Percentiles rank a stretch among this genome's conserved stretches.
Conservation (phyloP, 2,329 filamentous ascomycete genomes). For the Colletotrichum noveboracense region DNA sequence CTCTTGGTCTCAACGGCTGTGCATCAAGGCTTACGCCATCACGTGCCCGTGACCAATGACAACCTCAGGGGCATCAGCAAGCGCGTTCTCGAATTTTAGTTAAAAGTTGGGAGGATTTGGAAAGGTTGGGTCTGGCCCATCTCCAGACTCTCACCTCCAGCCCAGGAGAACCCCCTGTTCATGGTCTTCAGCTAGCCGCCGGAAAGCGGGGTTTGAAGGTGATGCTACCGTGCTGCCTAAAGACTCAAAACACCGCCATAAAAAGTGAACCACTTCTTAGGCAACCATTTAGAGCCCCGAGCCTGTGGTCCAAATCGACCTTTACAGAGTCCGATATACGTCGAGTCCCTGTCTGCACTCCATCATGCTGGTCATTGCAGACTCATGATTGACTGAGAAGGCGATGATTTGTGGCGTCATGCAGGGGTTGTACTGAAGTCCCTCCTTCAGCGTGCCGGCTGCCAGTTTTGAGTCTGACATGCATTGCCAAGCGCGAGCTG, state of each 20-base stretch:
- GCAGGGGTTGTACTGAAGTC: neutral
- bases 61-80: neutral
- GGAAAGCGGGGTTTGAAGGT: neutral
- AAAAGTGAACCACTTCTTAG: neutral
- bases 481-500: neutral
- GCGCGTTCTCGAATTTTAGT: neutral
- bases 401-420: neutral
- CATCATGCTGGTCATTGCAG: neutral
- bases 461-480: neutral
- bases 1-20: neutral
- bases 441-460: neutral
- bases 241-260: neutral
- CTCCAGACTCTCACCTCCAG: neutral
- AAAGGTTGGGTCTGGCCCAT: neutral
- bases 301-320: neutral
- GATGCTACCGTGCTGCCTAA: neutral
- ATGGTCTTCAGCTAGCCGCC: neutral
- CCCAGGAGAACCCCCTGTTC: neutral
- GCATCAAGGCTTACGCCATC: neutral
- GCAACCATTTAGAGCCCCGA: neutral
- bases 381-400: neutral
- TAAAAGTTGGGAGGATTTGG: neutral
- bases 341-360: neutral
- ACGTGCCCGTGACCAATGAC: neutral
- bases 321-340: neutral